Evolutionary conservation across 2,329 filamentous ascomycete genomes (phyloP).

Genomic region (Colletotrichum sp.): DNA sequence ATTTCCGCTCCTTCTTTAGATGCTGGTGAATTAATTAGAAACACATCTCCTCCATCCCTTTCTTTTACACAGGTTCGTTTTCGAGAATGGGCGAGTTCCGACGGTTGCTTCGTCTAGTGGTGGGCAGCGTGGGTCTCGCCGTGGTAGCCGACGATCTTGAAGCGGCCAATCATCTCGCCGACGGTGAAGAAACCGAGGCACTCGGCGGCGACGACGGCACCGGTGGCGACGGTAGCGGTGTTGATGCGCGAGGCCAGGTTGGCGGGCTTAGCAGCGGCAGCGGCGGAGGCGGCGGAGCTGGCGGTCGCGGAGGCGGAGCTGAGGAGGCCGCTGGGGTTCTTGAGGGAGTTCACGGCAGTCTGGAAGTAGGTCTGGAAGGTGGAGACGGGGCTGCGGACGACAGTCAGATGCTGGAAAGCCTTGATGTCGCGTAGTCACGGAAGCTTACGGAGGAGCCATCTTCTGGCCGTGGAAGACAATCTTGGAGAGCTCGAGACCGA

Average conservation of each 20-base stretch:
- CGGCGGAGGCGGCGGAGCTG: constrained; percentile 58
- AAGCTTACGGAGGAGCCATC: constrained; percentile 92
- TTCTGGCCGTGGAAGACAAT: constrained; percentile 86
- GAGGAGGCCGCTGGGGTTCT: constrained; percentile 69
- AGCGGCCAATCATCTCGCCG: constrained; percentile 93
- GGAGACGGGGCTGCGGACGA: constrained; percentile 65
- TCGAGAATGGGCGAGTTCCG: background rate
- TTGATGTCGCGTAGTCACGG: background rate
- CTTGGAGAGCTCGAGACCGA: constrained; percentile 86
- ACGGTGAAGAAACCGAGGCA: constrained; percentile 96
- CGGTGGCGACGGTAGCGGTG: constrained; percentile 71
- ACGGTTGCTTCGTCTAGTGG: constrained; percentile 51
- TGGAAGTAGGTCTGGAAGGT: constrained; percentile 90
- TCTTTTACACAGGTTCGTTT: background rate
- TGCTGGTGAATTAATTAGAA: constrained; percentile 18
- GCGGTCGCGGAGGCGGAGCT: constrained; percentile 62
- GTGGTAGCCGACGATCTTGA: constrained; percentile 94
- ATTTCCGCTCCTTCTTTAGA: constrained; percentile 15
- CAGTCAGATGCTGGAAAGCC: background rate
- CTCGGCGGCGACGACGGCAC: constrained; percentile 83
- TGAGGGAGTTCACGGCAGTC: constrained; percentile 71
- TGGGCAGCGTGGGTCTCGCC: constrained; percentile 67
- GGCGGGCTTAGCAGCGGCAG: constrained; percentile 51
- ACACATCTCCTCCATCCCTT: background rate
- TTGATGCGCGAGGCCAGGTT: constrained; percentile 54